Conservation (phyloP, 495 filamentous ascomycete species). For the Pseudevernia furfuracea region DNA sequence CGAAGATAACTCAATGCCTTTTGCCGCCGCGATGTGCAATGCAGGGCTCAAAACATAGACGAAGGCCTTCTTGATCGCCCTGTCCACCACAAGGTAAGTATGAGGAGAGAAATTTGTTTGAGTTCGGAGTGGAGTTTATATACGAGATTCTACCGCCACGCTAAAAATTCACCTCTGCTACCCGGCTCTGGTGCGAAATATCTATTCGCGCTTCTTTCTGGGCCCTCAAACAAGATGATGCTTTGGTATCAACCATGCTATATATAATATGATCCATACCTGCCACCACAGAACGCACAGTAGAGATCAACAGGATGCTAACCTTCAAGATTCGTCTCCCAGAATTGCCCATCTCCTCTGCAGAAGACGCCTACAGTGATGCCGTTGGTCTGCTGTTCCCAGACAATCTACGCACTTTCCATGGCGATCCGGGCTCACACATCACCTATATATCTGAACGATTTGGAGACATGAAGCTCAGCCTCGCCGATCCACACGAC, state of each 20-base stretch:
- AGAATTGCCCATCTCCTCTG: neutral
- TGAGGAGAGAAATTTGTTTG: constrained; percentile 43
- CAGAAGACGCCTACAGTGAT: constrained; percentile 59
- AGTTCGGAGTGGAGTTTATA: neutral
- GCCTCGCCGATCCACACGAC: constrained; percentile 38
- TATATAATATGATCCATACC: neutral
- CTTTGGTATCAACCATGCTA: neutral
- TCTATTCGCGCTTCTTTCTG: neutral
- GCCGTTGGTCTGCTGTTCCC: constrained; percentile 67
- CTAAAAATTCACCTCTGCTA: neutral
- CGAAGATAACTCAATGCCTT: constrained; percentile 59
- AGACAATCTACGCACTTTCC: constrained; percentile 63
- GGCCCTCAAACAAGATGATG: too few relatives aligned
- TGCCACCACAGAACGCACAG: neutral
- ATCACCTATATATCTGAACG: constrained; percentile 60
- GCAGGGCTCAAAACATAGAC: constrained; percentile 58
- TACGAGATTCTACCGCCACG: constrained; percentile 1
- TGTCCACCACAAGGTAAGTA: constrained; percentile 67
- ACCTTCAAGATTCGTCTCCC: constrained; percentile 17
- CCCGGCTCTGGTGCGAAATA: neutral
- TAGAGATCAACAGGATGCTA: constrained; percentile 9
- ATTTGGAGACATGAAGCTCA: constrained; percentile 46
- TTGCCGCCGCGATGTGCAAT: constrained; percentile 70
- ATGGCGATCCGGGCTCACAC: constrained; percentile 61
- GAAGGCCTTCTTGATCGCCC: constrained; percentile 54